Conservation (phyloP, 352 stramenopile species). For the Phytophthora pisi region DNA sequence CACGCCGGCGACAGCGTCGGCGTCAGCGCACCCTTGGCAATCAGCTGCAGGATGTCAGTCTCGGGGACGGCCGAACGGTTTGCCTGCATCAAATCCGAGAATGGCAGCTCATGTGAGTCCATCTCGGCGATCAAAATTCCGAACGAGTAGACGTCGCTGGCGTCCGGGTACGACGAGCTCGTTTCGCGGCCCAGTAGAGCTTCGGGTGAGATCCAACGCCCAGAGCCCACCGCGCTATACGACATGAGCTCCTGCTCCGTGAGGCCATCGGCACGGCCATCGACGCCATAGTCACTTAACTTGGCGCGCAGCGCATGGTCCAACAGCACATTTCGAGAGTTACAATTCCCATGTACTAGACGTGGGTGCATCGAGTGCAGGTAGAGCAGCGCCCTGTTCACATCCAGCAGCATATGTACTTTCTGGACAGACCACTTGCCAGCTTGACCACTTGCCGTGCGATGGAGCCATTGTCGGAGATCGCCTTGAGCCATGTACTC, state of each 20-base stretch:
- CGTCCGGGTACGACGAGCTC: conserved; percentile 44
- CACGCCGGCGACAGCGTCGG: conserved; percentile 61
- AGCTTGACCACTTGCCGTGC: conserved; percentile 39
- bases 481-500: conserved; percentile 79
- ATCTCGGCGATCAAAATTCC: conserved; percentile 75
- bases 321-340: conserved; percentile 71
- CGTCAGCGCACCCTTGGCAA: conserved; percentile 61
- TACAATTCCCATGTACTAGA: conserved; percentile 66
- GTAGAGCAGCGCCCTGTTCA: conserved; percentile 70
- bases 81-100: conserved; percentile 71
- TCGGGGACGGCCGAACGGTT: conserved; percentile 59
- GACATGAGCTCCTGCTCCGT: conserved; percentile 65
- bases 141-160: conserved; percentile 72
- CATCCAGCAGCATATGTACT: conserved; percentile 66
- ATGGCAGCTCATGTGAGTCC: conserved; percentile 73
- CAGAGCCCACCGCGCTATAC: conserved; percentile 71
- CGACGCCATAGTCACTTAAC: conserved; percentile 67
- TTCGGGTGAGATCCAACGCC: conserved; percentile 75
- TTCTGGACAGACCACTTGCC: conserved; percentile 62
- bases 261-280: conserved; percentile 50
- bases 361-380: conserved; percentile 67
- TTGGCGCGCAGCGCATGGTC: conserved; percentile 66
- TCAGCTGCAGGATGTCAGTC: conserved; percentile 70
- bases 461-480: conserved; percentile 73
- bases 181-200: conserved; percentile 62